A percentile compares a stretch with the other conserved stretches of the same genome.
Conservation (phyloP, 1,139 yeast species). For the Yamadazyma diddensiae region DNA sequence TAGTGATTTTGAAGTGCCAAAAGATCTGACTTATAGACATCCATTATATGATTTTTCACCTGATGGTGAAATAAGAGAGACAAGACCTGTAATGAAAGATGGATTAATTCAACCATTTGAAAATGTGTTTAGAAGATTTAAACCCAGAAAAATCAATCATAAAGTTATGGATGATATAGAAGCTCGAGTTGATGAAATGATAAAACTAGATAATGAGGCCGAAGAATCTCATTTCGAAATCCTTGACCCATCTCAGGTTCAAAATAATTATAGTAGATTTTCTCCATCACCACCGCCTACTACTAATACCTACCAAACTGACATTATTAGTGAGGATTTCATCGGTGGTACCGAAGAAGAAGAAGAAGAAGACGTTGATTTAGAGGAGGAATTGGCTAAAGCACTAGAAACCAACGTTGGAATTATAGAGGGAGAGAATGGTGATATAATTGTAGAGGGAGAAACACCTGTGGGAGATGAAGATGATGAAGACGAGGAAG, state of each 20-base stretch:
- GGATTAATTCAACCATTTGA: constrained; percentile 80
- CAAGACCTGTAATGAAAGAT: constrained; percentile 57
- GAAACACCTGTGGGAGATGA: constrained; percentile 11
- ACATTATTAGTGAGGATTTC: constrained; percentile 7
- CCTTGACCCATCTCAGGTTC: constrained; percentile 47
- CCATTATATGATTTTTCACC: constrained; percentile 44
- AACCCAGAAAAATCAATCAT: constrained; percentile 47
- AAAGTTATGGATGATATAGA: constrained; percentile 66
- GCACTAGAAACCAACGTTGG: constrained; percentile 26
- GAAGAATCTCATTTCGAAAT: constrained; percentile 79
- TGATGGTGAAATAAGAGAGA: constrained; percentile 38
- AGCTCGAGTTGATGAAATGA: constrained; percentile 70
- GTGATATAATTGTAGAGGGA: constrained; percentile 15
- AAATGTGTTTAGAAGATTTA: constrained; percentile 47
- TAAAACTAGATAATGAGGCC: constrained; percentile 77
- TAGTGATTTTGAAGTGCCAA: constrained; percentile 39
- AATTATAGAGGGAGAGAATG: constrained; percentile 14
- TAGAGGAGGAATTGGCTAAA: constrained; percentile 42
- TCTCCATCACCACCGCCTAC: constrained; percentile 18
- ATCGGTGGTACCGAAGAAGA: constrained; percentile 17
- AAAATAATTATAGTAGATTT: constrained; percentile 15
- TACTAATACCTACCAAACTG: constrained; percentile 14
- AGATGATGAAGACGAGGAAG: constrained; percentile 12
- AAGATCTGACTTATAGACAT: constrained; percentile 38
- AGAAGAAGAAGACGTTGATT: constrained; percentile 22